Evolutionary conservation across 352 stramenopile genomes (phyloP), one percentile per base, ranked within the genome.

Genomic region (Thraustotheca clavata): DNA sequence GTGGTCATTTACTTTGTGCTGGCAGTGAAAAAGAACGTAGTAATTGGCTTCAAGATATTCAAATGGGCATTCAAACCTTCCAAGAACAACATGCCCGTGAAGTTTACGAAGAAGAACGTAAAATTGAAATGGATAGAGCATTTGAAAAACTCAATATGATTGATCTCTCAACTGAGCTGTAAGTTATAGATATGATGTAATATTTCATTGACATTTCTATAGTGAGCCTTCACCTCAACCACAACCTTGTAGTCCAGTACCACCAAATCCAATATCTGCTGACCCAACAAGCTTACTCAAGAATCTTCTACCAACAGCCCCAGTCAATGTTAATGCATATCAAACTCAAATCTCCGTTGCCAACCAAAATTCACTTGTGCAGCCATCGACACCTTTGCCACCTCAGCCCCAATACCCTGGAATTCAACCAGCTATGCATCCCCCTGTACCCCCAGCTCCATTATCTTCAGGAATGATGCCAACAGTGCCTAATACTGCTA

Each of bases 121-220:
- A 70, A 9, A 34, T 76, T 20, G 67, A 77, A 26, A 77, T 88
- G 33, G 76, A 87, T 36, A 70, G 75, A 1, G 72, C 75, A 34
- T 91, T 89, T 65, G 77, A 76, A 29, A 77, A 79, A 40, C 68
- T 88, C 61, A 82, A 91, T 62, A 89, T 91, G 79, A 91, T 91
- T 48, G 54, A 62, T 40, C 41, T 62, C 20, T 62, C 54, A 20
- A 62, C 54, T n/a, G 54, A 62, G 11, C 16, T 62, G 8, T 22
- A 49, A 1, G 22, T 33, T 24, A 38, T 24, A n/a, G 18, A 1
- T 46, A 20, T 20, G 39, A 46, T 20, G 1, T 18, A 46, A 18
- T 46, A 18, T 20, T 46, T 43, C 38, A 16, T 18, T 43, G 38
- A 18, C 38, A 43, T 43, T 43, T n/a, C 16, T 16, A n/a, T 18